Evolutionary conservation across 140 eudicot species (phyloP).

Genomic region (Erigeron philadelphicus): DNA sequence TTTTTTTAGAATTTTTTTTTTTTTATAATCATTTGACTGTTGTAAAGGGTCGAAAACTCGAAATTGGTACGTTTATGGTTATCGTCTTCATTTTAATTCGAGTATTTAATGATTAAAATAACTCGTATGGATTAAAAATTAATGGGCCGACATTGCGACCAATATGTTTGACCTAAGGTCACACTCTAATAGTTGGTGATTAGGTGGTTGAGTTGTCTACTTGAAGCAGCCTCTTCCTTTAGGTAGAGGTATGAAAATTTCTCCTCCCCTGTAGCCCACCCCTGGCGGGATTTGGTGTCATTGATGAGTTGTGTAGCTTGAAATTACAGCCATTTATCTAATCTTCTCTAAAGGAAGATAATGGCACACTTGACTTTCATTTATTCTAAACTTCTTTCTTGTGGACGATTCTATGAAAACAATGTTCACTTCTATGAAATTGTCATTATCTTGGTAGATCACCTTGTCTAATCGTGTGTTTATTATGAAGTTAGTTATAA

Average conservation of each 20-base stretch:
- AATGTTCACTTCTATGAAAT: background rate
- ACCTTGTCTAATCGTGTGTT: background rate
- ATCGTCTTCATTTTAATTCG: background rate
- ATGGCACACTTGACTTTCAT: background rate
- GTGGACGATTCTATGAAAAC: conserved; percentile 1
- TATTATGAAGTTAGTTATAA: too few species aligned
- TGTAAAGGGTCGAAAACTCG: too few species aligned
- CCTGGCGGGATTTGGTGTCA: too few species aligned
- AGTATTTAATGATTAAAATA: background rate
- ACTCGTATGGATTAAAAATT: background rate
- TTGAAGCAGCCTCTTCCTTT: too few species aligned
- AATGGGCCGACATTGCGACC: background rate
- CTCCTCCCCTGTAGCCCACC: too few species aligned
- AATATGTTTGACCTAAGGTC: background rate
- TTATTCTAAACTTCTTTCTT: background rate
- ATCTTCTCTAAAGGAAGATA: background rate
- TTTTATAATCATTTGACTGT: too few species aligned
- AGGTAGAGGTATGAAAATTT: too few species aligned
- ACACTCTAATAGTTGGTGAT: background rate
- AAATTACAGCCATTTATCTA: background rate
- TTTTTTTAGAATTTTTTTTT: too few species aligned
- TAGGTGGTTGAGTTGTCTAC: background rate
- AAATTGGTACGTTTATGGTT: too few species aligned
- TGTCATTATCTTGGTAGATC: conserved; percentile 15
- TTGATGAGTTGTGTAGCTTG: background rate